Percentiles rank a stretch among this genome's conserved stretches.
Evolutionary conservation across 2,329 filamentous ascomycete species (phyloP).

Genomic region (Cytospora piceicola): DNA sequence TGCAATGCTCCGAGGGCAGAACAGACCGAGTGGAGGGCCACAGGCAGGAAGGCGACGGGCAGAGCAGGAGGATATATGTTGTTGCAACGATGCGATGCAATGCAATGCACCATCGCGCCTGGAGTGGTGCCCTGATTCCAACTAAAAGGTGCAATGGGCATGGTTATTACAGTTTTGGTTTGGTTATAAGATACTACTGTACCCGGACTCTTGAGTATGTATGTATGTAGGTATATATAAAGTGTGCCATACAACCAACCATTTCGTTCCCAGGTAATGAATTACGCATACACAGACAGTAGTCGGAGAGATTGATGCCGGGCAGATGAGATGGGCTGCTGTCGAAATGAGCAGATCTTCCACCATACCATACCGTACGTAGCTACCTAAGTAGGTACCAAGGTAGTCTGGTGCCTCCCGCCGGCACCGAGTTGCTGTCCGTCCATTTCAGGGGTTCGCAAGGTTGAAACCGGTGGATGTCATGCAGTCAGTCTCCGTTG

Average conservation of each 20-base stretch:
- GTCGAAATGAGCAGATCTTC: conserved; percentile 11
- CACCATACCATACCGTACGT: not conserved
- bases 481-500: conserved; percentile 2
- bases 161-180: not conserved
- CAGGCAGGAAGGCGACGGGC: conserved; percentile 5
- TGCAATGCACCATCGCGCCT: conserved; percentile 27
- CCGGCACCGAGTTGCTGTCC: not conserved
- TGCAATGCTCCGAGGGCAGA: conserved; percentile 27
- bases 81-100: conserved; percentile 28
- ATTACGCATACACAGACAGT: not conserved
- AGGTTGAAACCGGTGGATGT: not conserved
- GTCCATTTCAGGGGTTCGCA: not conserved
- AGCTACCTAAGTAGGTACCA: too few relatives aligned
- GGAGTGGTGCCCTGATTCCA: conserved; percentile 13
- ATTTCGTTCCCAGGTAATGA: not conserved
- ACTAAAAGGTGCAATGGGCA: not conserved
- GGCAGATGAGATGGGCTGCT: not conserved
- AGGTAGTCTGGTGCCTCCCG: not conserved
- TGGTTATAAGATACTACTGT: not conserved
- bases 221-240: too few relatives aligned
- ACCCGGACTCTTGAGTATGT: not conserved
- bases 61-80: conserved; percentile 1
- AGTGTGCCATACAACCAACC: not conserved
- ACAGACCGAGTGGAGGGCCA: conserved; percentile 29
- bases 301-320: not conserved